Percentiles rank a stretch among this genome's conserved stretches.
Conservation (phyloP, 2,329 filamentous ascomycete species). For the Exophiala viscosa region DNA sequence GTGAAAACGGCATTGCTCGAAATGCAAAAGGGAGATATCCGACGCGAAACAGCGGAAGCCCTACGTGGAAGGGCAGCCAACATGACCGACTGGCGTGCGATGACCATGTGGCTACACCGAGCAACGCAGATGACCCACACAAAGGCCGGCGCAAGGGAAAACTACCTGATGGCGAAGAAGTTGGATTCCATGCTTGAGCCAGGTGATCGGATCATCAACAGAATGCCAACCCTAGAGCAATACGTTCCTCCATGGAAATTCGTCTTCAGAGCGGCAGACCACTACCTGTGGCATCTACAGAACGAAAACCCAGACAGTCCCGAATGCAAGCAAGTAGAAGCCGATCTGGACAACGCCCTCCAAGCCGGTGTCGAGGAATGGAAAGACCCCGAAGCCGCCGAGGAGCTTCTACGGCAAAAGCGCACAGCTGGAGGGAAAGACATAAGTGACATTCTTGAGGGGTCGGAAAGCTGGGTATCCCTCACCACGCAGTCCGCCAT, state of each 20-base stretch:
- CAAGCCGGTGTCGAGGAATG: conserved; percentile 14
- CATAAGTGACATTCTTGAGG: too few relatives aligned
- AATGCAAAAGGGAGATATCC: neutral
- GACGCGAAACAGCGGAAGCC: neutral
- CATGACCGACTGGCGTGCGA: conserved; percentile 14
- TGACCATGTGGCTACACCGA: conserved; percentile 14
- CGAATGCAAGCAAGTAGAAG: conserved; percentile 8
- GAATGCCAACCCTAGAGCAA: neutral
- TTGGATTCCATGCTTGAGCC: conserved; percentile 14
- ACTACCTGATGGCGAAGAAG: conserved; percentile 16
- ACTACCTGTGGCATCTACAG: conserved; percentile 11
- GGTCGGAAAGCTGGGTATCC: conserved; percentile 14
- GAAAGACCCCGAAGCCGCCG: conserved; percentile 12
- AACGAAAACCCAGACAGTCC: neutral
- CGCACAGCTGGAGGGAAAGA: too few relatives aligned
- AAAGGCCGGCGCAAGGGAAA: conserved; percentile 6
- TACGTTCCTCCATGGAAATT: conserved; percentile 14
- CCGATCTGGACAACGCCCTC: conserved; percentile 14
- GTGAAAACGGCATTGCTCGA: conserved; percentile 15
- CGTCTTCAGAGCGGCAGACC: conserved; percentile 9
- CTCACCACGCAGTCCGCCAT: conserved; percentile 17
- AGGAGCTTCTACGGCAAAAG: conserved; percentile 4
- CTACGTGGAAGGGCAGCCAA: conserved; percentile 6
- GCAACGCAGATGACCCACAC: conserved; percentile 3
- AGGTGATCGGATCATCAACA: neutral